Conservation (phyloP, 176 grass and related monocot species). For the Avena eriantha region DNA sequence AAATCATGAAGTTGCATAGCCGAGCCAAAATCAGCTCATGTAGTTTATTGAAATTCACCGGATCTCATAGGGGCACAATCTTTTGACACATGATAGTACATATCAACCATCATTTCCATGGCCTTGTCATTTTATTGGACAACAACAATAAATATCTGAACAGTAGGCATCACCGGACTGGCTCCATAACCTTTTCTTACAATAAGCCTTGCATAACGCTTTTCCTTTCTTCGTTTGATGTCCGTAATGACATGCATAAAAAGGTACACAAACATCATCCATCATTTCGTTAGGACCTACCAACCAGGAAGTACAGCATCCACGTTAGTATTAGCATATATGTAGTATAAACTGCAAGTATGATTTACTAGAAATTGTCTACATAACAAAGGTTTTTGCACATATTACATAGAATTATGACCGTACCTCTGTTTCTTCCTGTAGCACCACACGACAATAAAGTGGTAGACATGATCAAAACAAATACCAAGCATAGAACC, state of each 20-base stretch:
- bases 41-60: constrained; percentile 1
- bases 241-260: not conserved
- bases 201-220: not conserved
- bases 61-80: not conserved
- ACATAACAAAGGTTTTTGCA: not conserved
- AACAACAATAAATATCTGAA: not conserved
- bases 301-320: not conserved
- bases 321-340: not conserved
- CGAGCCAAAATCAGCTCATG: not conserved
- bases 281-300: not conserved
- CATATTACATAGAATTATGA: not conserved
- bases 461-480: not conserved
- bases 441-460: not conserved
- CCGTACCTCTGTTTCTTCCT: not conserved
- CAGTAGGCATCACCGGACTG: not conserved
- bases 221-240: no score
- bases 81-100: not conserved
- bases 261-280: not conserved
- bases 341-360: not conserved
- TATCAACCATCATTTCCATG: not conserved
- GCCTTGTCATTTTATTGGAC: not conserved
- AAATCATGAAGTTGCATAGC: not conserved
- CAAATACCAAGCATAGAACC: not conserved
- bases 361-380: not conserved
- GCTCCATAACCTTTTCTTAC: not conserved